phyloP scores from a whole-genome alignment of 495 filamentous ascomycete genomes.

The Xylaria nigripes region DNA sequence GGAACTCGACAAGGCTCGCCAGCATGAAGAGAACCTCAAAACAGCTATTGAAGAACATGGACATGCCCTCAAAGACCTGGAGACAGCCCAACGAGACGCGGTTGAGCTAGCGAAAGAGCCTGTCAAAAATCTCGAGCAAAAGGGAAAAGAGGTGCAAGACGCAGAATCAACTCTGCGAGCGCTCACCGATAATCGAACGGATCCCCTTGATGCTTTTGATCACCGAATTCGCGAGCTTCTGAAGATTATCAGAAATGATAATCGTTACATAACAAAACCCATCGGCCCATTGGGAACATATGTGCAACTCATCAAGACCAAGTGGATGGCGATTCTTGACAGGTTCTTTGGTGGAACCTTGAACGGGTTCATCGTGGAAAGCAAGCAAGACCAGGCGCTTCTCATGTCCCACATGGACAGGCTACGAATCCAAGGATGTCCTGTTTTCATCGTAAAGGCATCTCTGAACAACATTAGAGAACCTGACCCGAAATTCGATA shows the following conservation, averaged over 20 bases:
- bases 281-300: constrained; percentile 77
- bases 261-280: constrained; percentile 58
- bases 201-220: constrained; percentile 47
- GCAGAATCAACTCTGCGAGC: constrained; percentile 30
- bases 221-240: constrained; percentile 55
- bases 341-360: constrained; percentile 55
- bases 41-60: constrained; percentile 28
- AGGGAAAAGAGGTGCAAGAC: constrained; percentile 44
- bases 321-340: constrained; percentile 83
- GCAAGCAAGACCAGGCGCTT: constrained; percentile 55
- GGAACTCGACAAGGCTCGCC: constrained; percentile 43
- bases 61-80: constrained; percentile 16
- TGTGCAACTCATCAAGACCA: constrained; percentile 63
- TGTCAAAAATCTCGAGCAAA: constrained; percentile 31
- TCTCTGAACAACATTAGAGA: constrained; percentile 59
- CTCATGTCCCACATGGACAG: constrained; percentile 56
- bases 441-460: constrained; percentile 58
- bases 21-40: constrained; percentile 37
- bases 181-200: constrained; percentile 25
- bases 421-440: constrained; percentile 42
- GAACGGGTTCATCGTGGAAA: constrained; percentile 72
- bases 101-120: constrained; percentile 24
- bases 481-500: constrained; percentile 63
- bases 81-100: constrained; percentile 23
- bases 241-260: constrained; percentile 56